Conservation (phyloP, 2,329 filamentous ascomycete genomes). For the Chaetomiaceae sp. region DNA sequence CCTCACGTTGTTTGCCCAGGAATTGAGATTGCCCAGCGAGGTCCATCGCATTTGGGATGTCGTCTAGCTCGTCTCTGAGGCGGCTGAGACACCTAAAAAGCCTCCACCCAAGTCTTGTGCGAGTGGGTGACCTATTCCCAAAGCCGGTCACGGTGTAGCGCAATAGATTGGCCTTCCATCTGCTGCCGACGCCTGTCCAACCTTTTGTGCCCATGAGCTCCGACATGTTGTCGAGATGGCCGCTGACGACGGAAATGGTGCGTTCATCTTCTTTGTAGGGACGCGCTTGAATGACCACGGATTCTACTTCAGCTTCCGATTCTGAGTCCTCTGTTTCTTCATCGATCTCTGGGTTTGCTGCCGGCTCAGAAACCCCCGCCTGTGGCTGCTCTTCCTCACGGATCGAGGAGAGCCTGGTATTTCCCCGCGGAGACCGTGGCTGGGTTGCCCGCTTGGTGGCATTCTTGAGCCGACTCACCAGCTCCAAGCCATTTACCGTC, state of each 20-base stretch:
- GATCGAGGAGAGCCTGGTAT: background rate
- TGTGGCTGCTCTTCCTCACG: background rate
- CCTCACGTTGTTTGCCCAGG: background rate
- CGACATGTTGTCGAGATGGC: conserved; percentile 5
- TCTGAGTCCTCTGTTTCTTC: background rate
- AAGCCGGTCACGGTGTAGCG: background rate
- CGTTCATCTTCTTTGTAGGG: background rate
- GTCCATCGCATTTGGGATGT: conserved; percentile 2
- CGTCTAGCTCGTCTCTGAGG: conserved; percentile 5
- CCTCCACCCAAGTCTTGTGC: background rate
- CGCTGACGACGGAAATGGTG: background rate
- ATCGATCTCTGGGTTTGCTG: no score
- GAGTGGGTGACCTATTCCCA: background rate
- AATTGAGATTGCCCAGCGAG: background rate
- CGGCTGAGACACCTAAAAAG: background rate
- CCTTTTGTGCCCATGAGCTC: conserved; percentile 7
- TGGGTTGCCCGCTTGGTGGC: background rate
- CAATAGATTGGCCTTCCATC: background rate
- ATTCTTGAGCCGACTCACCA: background rate
- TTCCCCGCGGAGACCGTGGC: background rate
- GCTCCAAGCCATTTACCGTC: background rate
- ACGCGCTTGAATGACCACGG: background rate
- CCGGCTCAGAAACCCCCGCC: background rate
- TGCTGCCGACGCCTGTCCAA: conserved; percentile 12
- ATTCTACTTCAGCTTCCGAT: background rate